These are phyloP conservation scores for Colletotrichum euphorbiae DNA, from an alignment of 2,329 filamentous ascomycete species.

Conservation along the genomic window DNA sequence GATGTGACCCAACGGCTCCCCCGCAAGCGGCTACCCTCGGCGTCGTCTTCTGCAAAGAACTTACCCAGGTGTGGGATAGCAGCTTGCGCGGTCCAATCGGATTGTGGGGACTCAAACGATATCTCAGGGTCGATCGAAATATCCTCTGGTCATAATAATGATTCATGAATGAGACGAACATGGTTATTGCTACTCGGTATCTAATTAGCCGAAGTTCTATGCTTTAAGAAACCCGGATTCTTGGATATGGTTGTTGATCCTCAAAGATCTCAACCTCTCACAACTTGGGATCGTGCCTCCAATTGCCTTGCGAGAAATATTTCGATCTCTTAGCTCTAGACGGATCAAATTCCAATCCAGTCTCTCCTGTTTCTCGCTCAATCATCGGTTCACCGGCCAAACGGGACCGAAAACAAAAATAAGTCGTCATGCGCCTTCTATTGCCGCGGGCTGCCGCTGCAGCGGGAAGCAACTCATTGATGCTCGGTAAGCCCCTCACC, in stretches of 20 bases:
- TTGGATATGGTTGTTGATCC: not conserved
- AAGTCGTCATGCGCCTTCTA: not conserved
- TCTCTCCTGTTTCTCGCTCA: not conserved
- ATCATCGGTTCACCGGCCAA: too few relatives aligned
- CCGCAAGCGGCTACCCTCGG: slow-evolving; percentile 2
- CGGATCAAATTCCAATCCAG: not conserved
- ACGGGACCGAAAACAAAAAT: not conserved
- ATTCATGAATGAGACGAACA: not conserved
- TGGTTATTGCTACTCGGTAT: not conserved
- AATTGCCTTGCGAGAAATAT: too few relatives aligned
- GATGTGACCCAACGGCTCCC: slow-evolving; percentile 3
- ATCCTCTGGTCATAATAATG: not conserved
- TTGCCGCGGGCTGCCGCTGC: not conserved
- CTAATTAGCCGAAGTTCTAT: not conserved
- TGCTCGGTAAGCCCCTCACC: not conserved
- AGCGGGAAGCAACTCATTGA: not conserved
- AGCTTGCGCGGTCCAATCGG: not conserved
- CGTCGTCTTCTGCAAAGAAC: not conserved
- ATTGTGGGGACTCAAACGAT: not conserved
- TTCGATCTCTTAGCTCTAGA: not conserved
- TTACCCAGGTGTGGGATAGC: not conserved
- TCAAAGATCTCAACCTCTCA: not conserved
- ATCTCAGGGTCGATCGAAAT: not conserved
- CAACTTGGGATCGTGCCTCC: not conserved
- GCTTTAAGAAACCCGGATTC: not conserved